Conservation (phyloP, 192 early-diverging fungal species). For the Backusella tarrabulga region DNA sequence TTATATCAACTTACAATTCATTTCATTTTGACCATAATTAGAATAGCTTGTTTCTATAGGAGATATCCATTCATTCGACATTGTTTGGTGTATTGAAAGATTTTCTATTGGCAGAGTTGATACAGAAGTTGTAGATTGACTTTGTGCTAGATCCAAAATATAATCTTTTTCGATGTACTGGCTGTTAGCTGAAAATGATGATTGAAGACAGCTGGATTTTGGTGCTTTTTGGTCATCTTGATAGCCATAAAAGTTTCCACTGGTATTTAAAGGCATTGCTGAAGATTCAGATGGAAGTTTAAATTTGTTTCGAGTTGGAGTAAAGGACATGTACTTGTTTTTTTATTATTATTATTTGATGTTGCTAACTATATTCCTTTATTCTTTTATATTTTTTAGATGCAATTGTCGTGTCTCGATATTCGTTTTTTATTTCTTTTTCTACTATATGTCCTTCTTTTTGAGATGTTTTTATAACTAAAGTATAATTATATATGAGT, state of each 20-base stretch:
- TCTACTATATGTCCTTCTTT: background rate
- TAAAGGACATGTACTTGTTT: background rate
- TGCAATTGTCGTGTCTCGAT: background rate
- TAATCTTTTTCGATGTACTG: background rate
- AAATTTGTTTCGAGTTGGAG: conserved; percentile 5
- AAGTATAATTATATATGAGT: background rate
- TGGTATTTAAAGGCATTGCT: background rate
- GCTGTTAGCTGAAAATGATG: background rate
- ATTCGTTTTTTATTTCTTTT: background rate
- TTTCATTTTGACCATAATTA: background rate
- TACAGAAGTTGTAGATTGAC: background rate
- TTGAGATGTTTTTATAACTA: background rate
- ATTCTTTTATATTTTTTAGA: background rate
- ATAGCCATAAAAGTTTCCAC: background rate
- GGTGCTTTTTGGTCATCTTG: background rate
- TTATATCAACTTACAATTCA: background rate
- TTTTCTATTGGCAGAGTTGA: conserved; percentile 8
- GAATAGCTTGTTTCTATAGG: background rate
- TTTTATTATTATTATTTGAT: background rate
- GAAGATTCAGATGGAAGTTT: background rate
- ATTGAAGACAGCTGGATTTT: background rate
- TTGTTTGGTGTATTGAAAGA: background rate
- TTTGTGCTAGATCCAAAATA: conserved; percentile 2
- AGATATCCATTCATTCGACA: background rate
- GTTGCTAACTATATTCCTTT: background rate